Evolutionary conservation across 2,329 filamentous ascomycete genomes (phyloP).

Genomic region (Cladophialophora psammophila): DNA sequence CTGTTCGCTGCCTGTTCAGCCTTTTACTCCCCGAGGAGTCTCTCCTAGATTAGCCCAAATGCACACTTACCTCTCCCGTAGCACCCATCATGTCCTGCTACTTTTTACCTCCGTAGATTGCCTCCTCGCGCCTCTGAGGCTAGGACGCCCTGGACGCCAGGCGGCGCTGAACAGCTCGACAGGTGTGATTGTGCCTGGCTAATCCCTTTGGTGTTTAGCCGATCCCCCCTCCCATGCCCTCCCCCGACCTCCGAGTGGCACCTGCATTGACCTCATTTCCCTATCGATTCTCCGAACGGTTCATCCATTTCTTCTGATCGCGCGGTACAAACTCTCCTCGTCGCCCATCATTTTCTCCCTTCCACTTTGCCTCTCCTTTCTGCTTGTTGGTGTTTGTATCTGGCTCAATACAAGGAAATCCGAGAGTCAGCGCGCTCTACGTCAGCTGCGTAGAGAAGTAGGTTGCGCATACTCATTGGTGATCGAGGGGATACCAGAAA

Average conservation of each 20-base stretch:
- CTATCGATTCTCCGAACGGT: conserved; percentile 23
- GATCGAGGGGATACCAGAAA: neutral
- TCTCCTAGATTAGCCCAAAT: neutral
- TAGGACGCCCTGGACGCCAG: neutral
- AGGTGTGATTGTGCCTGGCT: conserved; percentile 21
- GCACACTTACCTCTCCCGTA: neutral
- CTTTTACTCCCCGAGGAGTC: neutral
- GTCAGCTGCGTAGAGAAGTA: neutral
- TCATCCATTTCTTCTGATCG: neutral
- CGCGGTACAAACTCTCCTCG: neutral
- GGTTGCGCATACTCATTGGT: neutral
- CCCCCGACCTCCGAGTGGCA: neutral
- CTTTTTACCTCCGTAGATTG: neutral
- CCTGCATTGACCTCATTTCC: conserved; percentile 22
- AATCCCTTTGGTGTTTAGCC: conserved; percentile 16
- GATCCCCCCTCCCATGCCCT: neutral
- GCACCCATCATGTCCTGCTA: neutral
- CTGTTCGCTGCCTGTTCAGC: neutral
- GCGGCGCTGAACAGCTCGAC: neutral
- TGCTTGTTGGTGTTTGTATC: neutral
- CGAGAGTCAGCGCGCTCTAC: neutral
- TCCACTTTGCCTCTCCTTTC: neutral
- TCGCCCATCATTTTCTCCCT: neutral
- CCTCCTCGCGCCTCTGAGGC: neutral
- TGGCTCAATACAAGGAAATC: neutral